These are phyloP conservation scores for Grammothele lineata DNA, from an alignment of 768 basidiomycete species.

Conservation along the genomic window DNA sequence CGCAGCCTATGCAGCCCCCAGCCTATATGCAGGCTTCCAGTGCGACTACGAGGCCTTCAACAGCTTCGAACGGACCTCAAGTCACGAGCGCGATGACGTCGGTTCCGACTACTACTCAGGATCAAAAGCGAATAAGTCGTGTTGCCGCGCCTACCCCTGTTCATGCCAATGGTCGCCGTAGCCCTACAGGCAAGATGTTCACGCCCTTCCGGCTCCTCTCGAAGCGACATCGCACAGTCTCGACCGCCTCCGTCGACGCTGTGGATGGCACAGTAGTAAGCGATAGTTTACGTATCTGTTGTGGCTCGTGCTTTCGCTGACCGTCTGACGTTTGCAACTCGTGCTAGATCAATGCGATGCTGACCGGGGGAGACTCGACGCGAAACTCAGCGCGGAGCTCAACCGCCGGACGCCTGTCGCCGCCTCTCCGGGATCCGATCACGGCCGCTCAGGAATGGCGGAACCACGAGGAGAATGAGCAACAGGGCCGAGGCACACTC, in stretches of 20 bases:
- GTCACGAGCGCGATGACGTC: too few relatives aligned
- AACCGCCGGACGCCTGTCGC: constrained; percentile 48
- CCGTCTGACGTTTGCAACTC: constrained; percentile 8
- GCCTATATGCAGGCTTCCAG: constrained; percentile 1
- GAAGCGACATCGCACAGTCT: constrained; percentile 63
- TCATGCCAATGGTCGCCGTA: too few relatives aligned
- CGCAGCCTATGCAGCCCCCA: constrained; percentile 9
- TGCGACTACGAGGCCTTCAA: too few relatives aligned
- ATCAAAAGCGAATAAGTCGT: too few relatives aligned
- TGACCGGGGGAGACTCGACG: constrained; percentile 71
- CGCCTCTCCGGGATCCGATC: constrained; percentile 60
- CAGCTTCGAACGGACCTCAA: too few relatives aligned
- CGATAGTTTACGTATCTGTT: not conserved
- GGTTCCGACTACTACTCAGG: too few relatives aligned
- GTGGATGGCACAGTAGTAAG: constrained; percentile 76
- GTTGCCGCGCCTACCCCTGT: too few relatives aligned
- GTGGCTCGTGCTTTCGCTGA: not conserved
- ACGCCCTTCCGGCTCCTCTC: constrained; percentile 61
- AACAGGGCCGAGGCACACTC: constrained; percentile 30
- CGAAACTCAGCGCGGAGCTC: constrained; percentile 66
- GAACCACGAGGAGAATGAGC: constrained; percentile 53
- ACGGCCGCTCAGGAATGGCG: constrained; percentile 69
- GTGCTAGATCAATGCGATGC: constrained; percentile 58
- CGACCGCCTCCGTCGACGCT: constrained; percentile 72
- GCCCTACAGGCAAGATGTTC: constrained; percentile 46